Evolutionary conservation across 495 filamentous ascomycete species (phyloP).

Genomic region (Penicillium arizonense): DNA sequence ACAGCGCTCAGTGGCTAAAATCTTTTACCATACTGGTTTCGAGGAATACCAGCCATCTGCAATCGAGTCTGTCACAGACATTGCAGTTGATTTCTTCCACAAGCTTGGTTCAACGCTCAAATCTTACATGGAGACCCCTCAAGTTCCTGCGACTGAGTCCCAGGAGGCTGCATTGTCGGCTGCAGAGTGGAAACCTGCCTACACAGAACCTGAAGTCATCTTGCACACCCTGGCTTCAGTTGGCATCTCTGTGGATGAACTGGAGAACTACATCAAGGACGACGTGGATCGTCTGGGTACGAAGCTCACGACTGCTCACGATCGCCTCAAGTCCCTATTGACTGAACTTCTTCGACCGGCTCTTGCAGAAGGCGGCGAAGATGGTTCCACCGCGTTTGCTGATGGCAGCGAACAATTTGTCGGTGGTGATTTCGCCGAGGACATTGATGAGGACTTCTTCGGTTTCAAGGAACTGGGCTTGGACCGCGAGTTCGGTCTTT

Average conservation of each 20-base stretch:
- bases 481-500: constrained; percentile 82
- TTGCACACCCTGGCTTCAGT: constrained; percentile 81
- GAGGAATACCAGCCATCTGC: constrained; percentile 97
- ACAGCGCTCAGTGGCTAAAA: constrained; percentile 86
- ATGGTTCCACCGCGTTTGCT: constrained; percentile 87
- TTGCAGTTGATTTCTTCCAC: constrained; percentile 84
- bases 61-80: constrained; percentile 84
- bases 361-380: constrained; percentile 72
- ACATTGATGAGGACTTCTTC: constrained; percentile 97
- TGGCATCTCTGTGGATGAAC: constrained; percentile 73
- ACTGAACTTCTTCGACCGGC: constrained; percentile 90
- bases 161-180: constrained; percentile 25
- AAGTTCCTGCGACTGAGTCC: constrained; percentile 50
- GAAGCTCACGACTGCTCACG: constrained; percentile 84
- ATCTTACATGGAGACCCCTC: constrained; percentile 78
- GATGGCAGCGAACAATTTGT: constrained; percentile 98
- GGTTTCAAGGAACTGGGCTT: constrained; percentile 95
- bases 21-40: constrained; percentile 96
- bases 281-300: constrained; percentile 84
- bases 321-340: constrained; percentile 86
- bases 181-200: constrained; percentile 59
- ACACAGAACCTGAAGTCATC: constrained; percentile 77
- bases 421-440: constrained; percentile 94
- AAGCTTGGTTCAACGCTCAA: constrained; percentile 78
- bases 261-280: constrained; percentile 90